phyloP scores from a whole-genome alignment of 2,329 filamentous ascomycete genomes.

The Calonectria pauciramosa region DNA sequence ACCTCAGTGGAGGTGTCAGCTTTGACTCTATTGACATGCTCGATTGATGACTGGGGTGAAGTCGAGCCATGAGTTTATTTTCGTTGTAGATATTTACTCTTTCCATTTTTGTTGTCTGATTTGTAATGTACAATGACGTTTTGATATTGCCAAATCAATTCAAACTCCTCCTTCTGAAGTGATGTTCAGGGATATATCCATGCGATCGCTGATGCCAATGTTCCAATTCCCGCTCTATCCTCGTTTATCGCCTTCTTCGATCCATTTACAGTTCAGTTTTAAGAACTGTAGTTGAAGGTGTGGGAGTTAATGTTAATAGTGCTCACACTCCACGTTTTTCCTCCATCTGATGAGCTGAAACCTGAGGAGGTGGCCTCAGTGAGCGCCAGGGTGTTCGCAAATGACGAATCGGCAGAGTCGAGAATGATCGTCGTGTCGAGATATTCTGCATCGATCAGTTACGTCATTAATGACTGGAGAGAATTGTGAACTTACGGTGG shows the following conservation, averaged over 20 bases:
- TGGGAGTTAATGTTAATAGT: constrained; percentile 34
- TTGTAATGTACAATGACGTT: neutral
- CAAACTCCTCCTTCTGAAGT: neutral
- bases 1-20: constrained; percentile 47
- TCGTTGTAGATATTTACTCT: neutral
- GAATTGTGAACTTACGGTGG: constrained; percentile 18
- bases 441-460: constrained; percentile 21
- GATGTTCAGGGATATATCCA: too few species aligned
- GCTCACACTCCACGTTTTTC: constrained; percentile 31
- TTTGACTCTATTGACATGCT: constrained; percentile 47
- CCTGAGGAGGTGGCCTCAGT: constrained; percentile 31
- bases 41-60: constrained; percentile 3
- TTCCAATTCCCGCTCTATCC: neutral
- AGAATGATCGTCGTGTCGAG: constrained; percentile 30
- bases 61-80: neutral
- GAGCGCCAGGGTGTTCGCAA: constrained; percentile 23
- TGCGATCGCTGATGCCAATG: too few species aligned
- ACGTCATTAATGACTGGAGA: neutral
- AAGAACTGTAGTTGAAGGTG: constrained; percentile 17
- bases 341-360: constrained; percentile 29
- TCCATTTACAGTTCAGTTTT: too few species aligned
- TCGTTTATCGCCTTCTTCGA: neutral
- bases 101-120: neutral
- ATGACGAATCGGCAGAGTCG: constrained; percentile 22
- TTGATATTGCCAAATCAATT: neutral